A percentile compares a stretch with the other conserved stretches of the same genome.
Evolutionary conservation across 805 yeast species (phyloP).

Genomic region (Ogataea zsoltii): DNA sequence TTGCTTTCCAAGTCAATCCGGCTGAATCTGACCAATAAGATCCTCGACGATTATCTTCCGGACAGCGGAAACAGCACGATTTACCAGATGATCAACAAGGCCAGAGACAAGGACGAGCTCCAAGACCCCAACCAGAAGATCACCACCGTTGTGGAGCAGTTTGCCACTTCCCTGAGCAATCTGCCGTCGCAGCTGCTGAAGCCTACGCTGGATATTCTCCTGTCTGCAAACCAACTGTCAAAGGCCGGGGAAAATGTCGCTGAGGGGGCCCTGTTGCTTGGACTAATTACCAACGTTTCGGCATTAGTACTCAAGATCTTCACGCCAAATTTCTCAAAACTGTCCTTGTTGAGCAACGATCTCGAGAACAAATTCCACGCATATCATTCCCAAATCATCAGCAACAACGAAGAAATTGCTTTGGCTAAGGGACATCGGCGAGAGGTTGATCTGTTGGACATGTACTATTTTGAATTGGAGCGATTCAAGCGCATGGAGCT

Average conservation of each 20-base stretch:
- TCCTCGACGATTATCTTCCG: slow-evolving; percentile 73
- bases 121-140: slow-evolving; percentile 82
- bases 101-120: slow-evolving; percentile 33
- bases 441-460: slow-evolving; percentile 76
- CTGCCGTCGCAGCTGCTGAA: slow-evolving; percentile 82
- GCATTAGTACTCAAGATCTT: slow-evolving; percentile 70
- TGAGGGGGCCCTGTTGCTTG: slow-evolving; percentile 77
- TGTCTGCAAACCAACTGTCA: slow-evolving; percentile 78
- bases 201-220: slow-evolving; percentile 74
- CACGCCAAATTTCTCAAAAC: slow-evolving; percentile 87
- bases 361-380: slow-evolving; percentile 84
- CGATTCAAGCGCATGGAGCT: slow-evolving; percentile 74
- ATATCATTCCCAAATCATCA: slow-evolving; percentile 77
- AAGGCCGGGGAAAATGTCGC: slow-evolving; percentile 67
- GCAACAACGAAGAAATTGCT: slow-evolving; percentile 85
- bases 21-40: slow-evolving; percentile 58
- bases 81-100: slow-evolving; percentile 63
- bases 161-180: slow-evolving; percentile 68
- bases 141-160: slow-evolving; percentile 75
- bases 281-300: slow-evolving; percentile 77
- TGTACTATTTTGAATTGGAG: slow-evolving; percentile 77
- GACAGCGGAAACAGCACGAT: slow-evolving; percentile 67
- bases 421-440: slow-evolving; percentile 76
- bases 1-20: slow-evolving; percentile 61
- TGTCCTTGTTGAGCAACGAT: slow-evolving; percentile 72